Evolutionary conservation across 176 grass and related monocot genomes (phyloP).

Genomic region (Triticum turgidum): DNA sequence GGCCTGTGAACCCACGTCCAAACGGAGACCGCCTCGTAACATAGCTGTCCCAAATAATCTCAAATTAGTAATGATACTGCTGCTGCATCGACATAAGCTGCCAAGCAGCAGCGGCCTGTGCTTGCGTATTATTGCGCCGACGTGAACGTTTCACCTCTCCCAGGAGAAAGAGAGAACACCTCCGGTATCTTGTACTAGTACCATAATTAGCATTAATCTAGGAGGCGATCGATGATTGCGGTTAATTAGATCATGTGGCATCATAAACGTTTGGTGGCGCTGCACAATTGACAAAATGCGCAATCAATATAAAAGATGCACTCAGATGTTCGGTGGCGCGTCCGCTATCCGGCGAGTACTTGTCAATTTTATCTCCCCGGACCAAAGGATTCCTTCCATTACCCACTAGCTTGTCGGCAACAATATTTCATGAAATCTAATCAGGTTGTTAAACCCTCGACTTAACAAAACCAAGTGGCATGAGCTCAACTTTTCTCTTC

Average conservation of each 20-base stretch:
- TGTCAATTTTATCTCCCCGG: slow-evolving; percentile 26
- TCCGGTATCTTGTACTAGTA: not conserved
- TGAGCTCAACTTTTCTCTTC: not conserved
- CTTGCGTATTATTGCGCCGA: slow-evolving; percentile 11
- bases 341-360: slow-evolving; percentile 46
- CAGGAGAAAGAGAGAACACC: slow-evolving; percentile 2
- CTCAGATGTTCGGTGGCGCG: slow-evolving; percentile 41
- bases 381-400: slow-evolving; percentile 32
- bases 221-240: not conserved
- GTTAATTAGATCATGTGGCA: slow-evolving; percentile 27
- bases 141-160: slow-evolving; percentile 5
- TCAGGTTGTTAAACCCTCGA: not conserved
- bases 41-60: not conserved
- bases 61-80: not conserved
- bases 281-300: not conserved
- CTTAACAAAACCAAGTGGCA: slow-evolving; percentile 19
- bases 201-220: not conserved
- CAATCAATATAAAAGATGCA: slow-evolving; percentile 32
- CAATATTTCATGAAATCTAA: slow-evolving; percentile 8
- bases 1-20: slow-evolving; percentile 5
- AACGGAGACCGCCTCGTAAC: not conserved
- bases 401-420: slow-evolving; percentile 41
- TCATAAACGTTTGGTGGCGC: slow-evolving; percentile 33
- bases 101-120: not conserved
- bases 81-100: not conserved